Evolutionary conservation across 2,329 filamentous ascomycete genomes (phyloP).

Genomic region (Sporothrix inflata): DNA sequence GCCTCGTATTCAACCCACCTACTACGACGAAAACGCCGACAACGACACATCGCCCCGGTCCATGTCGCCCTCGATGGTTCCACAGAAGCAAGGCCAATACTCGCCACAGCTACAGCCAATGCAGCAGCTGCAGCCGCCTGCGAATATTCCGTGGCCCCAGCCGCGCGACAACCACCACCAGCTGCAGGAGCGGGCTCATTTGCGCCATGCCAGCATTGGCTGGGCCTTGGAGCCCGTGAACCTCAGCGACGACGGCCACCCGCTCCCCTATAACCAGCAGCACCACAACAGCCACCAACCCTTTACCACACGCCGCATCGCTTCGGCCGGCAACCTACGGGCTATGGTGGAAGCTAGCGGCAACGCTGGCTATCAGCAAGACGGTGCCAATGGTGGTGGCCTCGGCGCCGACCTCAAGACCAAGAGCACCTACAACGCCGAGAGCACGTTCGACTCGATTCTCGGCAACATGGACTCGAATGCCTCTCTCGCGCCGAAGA

Average conservation of each 20-base stretch:
- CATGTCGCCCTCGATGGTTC: conserved; percentile 12
- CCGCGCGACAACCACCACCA: conserved; percentile 30
- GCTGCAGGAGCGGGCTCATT: conserved; percentile 35
- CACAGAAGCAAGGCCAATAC: conserved; percentile 7
- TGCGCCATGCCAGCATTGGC: conserved; percentile 42
- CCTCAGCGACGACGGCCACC: conserved; percentile 31
- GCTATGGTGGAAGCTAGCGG: conserved; percentile 25
- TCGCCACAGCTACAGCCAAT: conserved; percentile 30
- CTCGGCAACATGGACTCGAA: conserved; percentile 42
- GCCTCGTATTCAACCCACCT: conserved; percentile 6
- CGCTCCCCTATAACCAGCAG: conserved; percentile 28
- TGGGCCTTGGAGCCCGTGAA: conserved; percentile 43
- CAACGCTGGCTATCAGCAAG: conserved; percentile 10
- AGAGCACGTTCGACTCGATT: conserved; percentile 44
- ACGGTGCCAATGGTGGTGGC: neutral
- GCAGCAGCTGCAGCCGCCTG: conserved; percentile 24
- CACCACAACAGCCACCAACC: conserved; percentile 22
- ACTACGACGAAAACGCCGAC: conserved; percentile 8
- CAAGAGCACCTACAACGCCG: conserved; percentile 19
- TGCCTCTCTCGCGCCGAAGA: conserved; percentile 35
- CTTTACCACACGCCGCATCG: conserved; percentile 31
- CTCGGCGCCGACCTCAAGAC: neutral
- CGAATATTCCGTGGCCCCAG: conserved; percentile 22
- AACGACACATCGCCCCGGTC: conserved; percentile 17
- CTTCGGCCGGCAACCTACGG: conserved; percentile 36